Evolutionary conservation across 495 filamentous ascomycete species (phyloP).

Genomic region (Neurospora sp.): DNA sequence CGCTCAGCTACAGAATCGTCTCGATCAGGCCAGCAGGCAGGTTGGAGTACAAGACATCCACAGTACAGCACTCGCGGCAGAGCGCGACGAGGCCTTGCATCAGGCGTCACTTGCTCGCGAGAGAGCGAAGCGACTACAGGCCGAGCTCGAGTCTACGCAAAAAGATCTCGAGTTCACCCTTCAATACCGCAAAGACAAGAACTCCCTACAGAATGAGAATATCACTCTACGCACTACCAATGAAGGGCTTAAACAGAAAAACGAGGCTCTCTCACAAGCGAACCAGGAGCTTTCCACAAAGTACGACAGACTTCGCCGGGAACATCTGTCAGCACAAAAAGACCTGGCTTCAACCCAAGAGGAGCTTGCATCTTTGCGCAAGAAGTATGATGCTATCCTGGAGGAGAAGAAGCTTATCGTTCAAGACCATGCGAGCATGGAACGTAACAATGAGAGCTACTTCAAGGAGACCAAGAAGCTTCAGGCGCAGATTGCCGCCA

Average conservation of each 20-base stretch:
- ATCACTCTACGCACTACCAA: conserved; percentile 23
- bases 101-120: conserved; percentile 31
- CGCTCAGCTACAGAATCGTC: conserved; percentile 27
- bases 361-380: conserved; percentile 25
- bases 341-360: conserved; percentile 24
- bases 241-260: conserved; percentile 20
- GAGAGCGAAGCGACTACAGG: conserved; percentile 33
- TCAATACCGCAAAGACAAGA: conserved; percentile 23
- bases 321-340: conserved; percentile 23
- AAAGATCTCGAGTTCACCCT: conserved; percentile 24
- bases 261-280: conserved; percentile 13
- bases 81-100: conserved; percentile 37
- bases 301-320: conserved; percentile 28
- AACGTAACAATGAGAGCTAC: conserved; percentile 35
- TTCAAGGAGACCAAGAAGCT: conserved; percentile 37
- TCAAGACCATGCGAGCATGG: conserved; percentile 33
- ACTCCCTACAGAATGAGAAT: conserved; percentile 25
- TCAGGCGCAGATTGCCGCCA: conserved; percentile 28
- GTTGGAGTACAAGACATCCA: conserved; percentile 37
- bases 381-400: conserved; percentile 18
- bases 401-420: conserved; percentile 29
- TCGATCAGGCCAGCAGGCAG: conserved; percentile 37
- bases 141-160: conserved; percentile 28
- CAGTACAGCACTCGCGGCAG: conserved; percentile 31
- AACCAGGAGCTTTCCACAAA: conserved; percentile 19